These are phyloP conservation scores for Cadophora sp. DNA, from an alignment of 2,329 filamentous ascomycete species.

Conservation along the genomic window DNA sequence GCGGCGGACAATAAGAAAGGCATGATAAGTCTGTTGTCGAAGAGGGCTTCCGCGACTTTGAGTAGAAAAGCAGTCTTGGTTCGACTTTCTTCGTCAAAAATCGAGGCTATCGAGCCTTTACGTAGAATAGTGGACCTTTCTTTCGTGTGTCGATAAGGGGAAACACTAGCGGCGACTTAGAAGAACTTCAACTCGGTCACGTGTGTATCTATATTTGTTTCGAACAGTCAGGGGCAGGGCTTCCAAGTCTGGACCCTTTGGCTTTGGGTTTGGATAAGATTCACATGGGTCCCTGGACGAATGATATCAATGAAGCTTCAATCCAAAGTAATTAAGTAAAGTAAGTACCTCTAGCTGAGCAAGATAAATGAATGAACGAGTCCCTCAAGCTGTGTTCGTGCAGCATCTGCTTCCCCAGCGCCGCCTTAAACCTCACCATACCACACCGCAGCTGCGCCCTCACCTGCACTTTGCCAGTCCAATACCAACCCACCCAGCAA, in stretches of 20 bases:
- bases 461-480: background rate
- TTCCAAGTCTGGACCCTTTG: background rate
- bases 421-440: background rate
- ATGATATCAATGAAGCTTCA: background rate
- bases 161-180: background rate
- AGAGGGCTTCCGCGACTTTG: background rate
- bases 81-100: background rate
- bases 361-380: background rate
- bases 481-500: background rate
- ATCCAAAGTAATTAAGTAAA: background rate
- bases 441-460: background rate
- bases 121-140: slow-evolving; percentile 5
- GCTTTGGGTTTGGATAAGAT: background rate
- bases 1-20: background rate
- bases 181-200: background rate
- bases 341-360: background rate
- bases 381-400: background rate
- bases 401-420: background rate
- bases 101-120: background rate
- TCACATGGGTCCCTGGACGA: background rate
- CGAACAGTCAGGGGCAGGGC: background rate
- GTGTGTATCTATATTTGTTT: slow-evolving; percentile 8
- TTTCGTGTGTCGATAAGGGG: slow-evolving; percentile 10
- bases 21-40: background rate
- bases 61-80: background rate